Evolutionary conservation across 148 eudicot species (phyloP).

Genomic region (Camellia sinensis): DNA sequence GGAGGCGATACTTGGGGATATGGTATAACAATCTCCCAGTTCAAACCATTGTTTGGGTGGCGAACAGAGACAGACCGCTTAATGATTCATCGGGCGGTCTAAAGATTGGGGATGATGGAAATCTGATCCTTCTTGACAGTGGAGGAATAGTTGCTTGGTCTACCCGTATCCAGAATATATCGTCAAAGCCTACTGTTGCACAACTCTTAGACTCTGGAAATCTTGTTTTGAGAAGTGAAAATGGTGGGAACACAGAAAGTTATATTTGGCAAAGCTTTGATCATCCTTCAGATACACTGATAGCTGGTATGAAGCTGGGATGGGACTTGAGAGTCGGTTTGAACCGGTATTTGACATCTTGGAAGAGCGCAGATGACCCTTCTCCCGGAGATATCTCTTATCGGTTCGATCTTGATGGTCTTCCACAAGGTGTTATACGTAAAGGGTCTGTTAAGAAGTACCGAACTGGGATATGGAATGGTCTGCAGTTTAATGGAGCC

Average conservation of each 20-base stretch:
- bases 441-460: slow-evolving; percentile 8
- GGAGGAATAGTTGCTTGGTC: slow-evolving; percentile 1
- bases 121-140: not conserved
- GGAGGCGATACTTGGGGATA: not conserved
- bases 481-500: not conserved
- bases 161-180: not conserved
- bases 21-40: not conserved
- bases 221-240: slow-evolving; percentile 13
- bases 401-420: no score
- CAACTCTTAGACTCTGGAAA: slow-evolving; percentile 17
- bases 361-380: no score
- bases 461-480: slow-evolving; percentile 17
- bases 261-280: not conserved
- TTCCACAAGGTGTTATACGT: no score
- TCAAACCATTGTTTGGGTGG: slow-evolving; percentile 11
- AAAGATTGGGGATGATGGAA: slow-evolving; percentile 5
- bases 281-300: slow-evolving; percentile 9
- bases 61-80: slow-evolving; percentile 7
- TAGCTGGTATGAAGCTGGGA: slow-evolving; percentile 24
- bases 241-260: no score
- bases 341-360: no score
- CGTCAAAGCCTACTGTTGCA: not conserved
- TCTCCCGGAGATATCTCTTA: no score
- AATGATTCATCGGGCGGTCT: not conserved
- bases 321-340: slow-evolving; percentile 10